Conservation (phyloP, 164 flowering plant genomes). For the Saururus chinensis region DNA sequence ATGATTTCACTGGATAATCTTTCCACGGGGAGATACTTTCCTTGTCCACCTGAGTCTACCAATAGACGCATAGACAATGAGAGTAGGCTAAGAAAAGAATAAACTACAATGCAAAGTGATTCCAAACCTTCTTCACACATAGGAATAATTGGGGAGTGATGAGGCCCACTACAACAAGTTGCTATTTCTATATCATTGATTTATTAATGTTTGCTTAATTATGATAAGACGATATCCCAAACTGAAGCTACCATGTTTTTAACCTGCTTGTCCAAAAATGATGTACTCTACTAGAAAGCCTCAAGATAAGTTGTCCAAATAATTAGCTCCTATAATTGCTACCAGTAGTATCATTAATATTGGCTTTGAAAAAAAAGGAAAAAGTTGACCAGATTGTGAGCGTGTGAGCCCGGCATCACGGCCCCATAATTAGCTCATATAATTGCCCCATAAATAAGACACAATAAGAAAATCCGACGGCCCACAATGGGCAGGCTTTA, state of each 20-base stretch:
- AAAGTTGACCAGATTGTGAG: too few species aligned
- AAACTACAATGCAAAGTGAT: not conserved
- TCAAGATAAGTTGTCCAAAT: too few species aligned
- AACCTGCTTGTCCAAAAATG: not conserved
- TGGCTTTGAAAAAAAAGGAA: too few species aligned
- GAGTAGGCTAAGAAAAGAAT: not conserved
- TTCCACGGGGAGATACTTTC: not conserved
- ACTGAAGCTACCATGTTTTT: not conserved
- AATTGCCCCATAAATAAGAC: too few species aligned
- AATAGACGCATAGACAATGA: not conserved
- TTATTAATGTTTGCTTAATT: not conserved
- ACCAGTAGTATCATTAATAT: too few species aligned
- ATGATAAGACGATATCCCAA: not conserved
- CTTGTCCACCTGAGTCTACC: constrained; percentile 1
- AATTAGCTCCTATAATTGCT: too few species aligned
- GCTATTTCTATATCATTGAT: not conserved
- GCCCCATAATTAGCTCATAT: too few species aligned
- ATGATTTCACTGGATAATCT: too few species aligned
- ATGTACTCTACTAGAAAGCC: too few species aligned
- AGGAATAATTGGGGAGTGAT: not conserved
- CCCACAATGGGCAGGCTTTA: too few species aligned
- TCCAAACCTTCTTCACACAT: not conserved
- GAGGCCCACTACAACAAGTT: not conserved
- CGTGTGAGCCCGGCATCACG: too few species aligned
- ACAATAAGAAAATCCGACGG: too few species aligned